Conservation (phyloP, 371 early-diverging fungal genomes). For the Haplosporangium sp. region DNA sequence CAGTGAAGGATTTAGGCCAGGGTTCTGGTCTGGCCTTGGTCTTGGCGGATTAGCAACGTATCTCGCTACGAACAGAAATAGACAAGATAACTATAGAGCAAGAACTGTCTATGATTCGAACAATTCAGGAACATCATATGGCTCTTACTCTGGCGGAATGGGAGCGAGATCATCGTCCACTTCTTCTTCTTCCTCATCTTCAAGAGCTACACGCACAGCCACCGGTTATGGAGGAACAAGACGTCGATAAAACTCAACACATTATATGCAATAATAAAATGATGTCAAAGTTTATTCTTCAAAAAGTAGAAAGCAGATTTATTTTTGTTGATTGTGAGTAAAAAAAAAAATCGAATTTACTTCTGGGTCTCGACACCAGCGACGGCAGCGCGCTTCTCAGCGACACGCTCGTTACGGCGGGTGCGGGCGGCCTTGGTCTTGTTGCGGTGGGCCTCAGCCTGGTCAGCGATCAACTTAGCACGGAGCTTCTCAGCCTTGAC, state of each 20-base stretch:
- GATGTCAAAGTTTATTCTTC: not conserved
- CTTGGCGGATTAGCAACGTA: slow-evolving; percentile 50
- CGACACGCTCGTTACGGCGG: slow-evolving; percentile 88
- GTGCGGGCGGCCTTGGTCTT: slow-evolving; percentile 97
- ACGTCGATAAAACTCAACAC: slow-evolving; percentile 18
- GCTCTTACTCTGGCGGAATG: slow-evolving; percentile 15
- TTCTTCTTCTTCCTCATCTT: slow-evolving; percentile 21
- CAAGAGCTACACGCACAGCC: slow-evolving; percentile 21
- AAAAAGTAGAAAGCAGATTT: slow-evolving; percentile 18
- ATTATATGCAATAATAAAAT: not conserved
- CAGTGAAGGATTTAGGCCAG: slow-evolving; percentile 40
- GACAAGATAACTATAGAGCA: slow-evolving; percentile 8
- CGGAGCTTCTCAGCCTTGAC: slow-evolving; percentile 99
- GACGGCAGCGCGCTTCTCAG: slow-evolving; percentile 91
- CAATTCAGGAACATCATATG: not conserved
- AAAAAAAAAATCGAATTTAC: slow-evolving; percentile 25
- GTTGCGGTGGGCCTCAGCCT: slow-evolving; percentile 98
- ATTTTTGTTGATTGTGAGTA: slow-evolving; percentile 7
- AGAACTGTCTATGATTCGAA: not conserved
- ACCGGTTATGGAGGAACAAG: slow-evolving; percentile 48
- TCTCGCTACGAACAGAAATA: slow-evolving; percentile 33
- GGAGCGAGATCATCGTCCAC: slow-evolving; percentile 16
- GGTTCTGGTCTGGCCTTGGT: slow-evolving; percentile 59
- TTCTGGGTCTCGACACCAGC: slow-evolving; percentile 59
- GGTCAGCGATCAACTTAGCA: slow-evolving; percentile 95